These are phyloP conservation scores for Penicillium malachiteum DNA, from an alignment of 495 filamentous ascomycete species.

Conservation along the genomic window DNA sequence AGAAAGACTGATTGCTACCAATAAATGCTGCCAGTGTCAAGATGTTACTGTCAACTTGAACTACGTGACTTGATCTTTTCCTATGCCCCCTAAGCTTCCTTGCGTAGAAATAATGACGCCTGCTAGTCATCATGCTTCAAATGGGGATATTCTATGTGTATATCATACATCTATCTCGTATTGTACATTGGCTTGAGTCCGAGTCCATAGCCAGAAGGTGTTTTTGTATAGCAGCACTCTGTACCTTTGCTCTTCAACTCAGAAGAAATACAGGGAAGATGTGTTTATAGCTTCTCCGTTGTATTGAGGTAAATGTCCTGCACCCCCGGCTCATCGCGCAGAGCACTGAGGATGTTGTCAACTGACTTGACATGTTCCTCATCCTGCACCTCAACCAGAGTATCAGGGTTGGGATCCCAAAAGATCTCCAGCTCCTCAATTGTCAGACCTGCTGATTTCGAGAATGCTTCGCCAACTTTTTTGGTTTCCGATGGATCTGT, in stretches of 20 bases:
- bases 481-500: slow-evolving; percentile 71
- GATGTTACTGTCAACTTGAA: too few species aligned
- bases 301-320: slow-evolving; percentile 69
- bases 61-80: too few species aligned
- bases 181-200: too few species aligned
- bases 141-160: too few species aligned
- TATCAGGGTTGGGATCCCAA: slow-evolving; percentile 82
- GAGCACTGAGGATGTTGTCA: slow-evolving; percentile 34
- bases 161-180: too few species aligned
- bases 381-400: slow-evolving; percentile 56
- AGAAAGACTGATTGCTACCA: slow-evolving; percentile 27
- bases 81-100: too few species aligned
- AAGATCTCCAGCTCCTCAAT: slow-evolving; percentile 74
- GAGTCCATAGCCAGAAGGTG: too few species aligned
- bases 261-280: too few species aligned
- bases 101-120: too few species aligned
- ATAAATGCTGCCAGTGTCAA: not conserved
- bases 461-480: slow-evolving; percentile 60
- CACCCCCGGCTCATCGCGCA: slow-evolving; percentile 62
- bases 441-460: slow-evolving; percentile 56
- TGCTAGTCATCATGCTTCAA: too few species aligned
- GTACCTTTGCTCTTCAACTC: too few species aligned
- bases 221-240: too few species aligned
- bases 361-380: slow-evolving; percentile 54
- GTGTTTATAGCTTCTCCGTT: slow-evolving; percentile 24